Base-by-base conservation (phyloP, 2,329 filamentous ascomycete species). In the Penicillium occitanis region DNA sequence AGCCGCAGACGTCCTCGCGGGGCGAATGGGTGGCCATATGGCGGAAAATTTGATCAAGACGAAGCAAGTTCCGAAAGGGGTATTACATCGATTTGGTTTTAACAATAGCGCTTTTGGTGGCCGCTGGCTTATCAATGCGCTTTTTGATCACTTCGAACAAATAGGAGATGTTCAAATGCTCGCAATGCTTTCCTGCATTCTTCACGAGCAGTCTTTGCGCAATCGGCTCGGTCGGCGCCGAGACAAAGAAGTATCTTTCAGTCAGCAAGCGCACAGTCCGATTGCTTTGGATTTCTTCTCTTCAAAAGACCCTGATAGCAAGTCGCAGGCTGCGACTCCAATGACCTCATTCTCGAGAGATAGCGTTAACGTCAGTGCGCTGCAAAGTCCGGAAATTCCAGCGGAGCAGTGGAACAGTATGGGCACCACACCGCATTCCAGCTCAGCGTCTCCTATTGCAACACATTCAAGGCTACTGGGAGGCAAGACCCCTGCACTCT, bases 1-100 rank as follows among this genome's bases (percentile, higher is more conserved):
- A 67, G 88, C 87, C 2, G 84, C 91, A 58, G 78, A 92, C 33
- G 85, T 93, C 6, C 86, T 93, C 69, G 91, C 91, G 17, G 86
- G 85, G 69, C 84, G 90, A 67, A 84, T 85, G 33, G 73, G 72
- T 1, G 69, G 77, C 14, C 75, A 76, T 59, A 63, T 76, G 40
- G 73, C 71, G 44, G 74, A 72, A 51, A 76, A 78, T 53, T 40
- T 68, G 10, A 55, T 61, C 44, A 71, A 70, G 75, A 79, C 69
- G 71, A 61, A 65, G 44, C 50, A 28, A 58, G 10, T 22, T 85
- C 50, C 83, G n/a, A 66, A 55, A 25, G 35, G 50, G 19, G 55
- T 48, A 22, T 33, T 66, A 19, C 65, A 66, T 37, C 60, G 53
- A 55, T 59, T 53, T 44, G 53, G 83, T 70, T 88, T 86, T 85